These are phyloP conservation scores for Exserohilum turcica DNA, from an alignment of 2,329 filamentous ascomycete genomes.

Conservation along the genomic window DNA sequence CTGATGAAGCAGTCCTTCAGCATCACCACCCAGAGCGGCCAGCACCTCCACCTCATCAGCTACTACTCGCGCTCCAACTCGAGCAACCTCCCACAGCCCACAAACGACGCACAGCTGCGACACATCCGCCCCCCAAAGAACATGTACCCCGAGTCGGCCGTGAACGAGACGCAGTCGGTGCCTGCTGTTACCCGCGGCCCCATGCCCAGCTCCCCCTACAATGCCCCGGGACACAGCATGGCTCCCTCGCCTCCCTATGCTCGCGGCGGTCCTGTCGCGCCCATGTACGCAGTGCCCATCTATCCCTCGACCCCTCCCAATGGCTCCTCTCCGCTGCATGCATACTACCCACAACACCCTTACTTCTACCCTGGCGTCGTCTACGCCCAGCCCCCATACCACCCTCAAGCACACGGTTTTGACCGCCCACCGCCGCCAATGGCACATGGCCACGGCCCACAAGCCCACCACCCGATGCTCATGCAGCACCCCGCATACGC, in stretches of 20 bases:
- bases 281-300: slow-evolving; percentile 49
- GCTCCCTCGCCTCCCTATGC: slow-evolving; percentile 60
- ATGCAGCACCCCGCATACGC: slow-evolving; percentile 36
- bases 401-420: slow-evolving; percentile 33
- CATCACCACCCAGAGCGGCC: slow-evolving; percentile 87
- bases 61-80: slow-evolving; percentile 87
- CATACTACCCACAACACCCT: slow-evolving; percentile 44
- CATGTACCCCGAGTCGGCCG: slow-evolving; percentile 95
- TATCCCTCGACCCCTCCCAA: slow-evolving; percentile 50
- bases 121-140: slow-evolving; percentile 87
- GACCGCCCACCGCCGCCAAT: slow-evolving; percentile 48
- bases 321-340: slow-evolving; percentile 51
- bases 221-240: slow-evolving; percentile 56
- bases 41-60: slow-evolving; percentile 96
- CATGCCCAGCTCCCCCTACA: slow-evolving; percentile 63
- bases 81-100: slow-evolving; percentile 78
- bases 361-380: slow-evolving; percentile 42
- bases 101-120: slow-evolving; percentile 76
- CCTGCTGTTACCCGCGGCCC: slow-evolving; percentile 80
- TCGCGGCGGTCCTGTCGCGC: slow-evolving; percentile 49
- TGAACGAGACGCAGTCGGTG: slow-evolving; percentile 81
- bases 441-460: slow-evolving; percentile 47
- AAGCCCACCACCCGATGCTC: slow-evolving; percentile 35
- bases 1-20: slow-evolving; percentile 99
- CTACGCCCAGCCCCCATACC: slow-evolving; percentile 39